Evolutionary conservation across 495 filamentous ascomycete genomes (phyloP), one percentile per base, ranked within the genome.

Genomic region (Haplographium delicatum): DNA sequence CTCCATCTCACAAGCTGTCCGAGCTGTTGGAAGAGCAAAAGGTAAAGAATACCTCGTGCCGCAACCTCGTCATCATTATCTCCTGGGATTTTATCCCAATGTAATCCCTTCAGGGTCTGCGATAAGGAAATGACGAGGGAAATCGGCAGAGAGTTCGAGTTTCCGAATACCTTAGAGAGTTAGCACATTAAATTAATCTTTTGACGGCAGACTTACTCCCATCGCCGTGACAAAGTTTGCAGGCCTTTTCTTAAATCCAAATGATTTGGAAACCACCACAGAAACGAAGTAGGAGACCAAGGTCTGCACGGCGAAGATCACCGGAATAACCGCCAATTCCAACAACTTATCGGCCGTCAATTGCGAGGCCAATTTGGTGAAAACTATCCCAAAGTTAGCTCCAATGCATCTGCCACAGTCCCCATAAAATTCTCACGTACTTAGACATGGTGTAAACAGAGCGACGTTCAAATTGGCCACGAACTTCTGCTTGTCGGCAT

Each of bases 121-220:
- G 93, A 93, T 10, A 98, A 76, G 13, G 91, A 95, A 50, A 96
- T 79, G 58, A 98, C 89, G 38, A 98, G 81, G 0, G 93, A 98
- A 46, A 98, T 96, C 1, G 93, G 93, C 15, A 98, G 82, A 13
- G 93, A 97, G 68, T 97, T 98, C 27, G 91, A 96, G 64, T 98
- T 98, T 50, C 91, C 93, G 64, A 98, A 98, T 30, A 98, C 85
- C 76, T 82, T 39, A 45, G 23, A 51, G 15, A 48, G 38, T 44
- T 51, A 57, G 45, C 28, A 30, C 46, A 34, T 7, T 11, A 19
- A 3, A 40, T 3, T 30, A 19, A 5, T n/a, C 1, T 7, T 31
- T 33, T 2, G 25, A 3, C n/a, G 1, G 33, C 18, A 45, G 18
- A 68, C 76, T 55, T 74, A 88, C 93, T 41, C 83, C 89, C 93